Base-by-base conservation (phyloP, 75 land plant genomes). In the Chamaecyparis obtusa region DNA sequence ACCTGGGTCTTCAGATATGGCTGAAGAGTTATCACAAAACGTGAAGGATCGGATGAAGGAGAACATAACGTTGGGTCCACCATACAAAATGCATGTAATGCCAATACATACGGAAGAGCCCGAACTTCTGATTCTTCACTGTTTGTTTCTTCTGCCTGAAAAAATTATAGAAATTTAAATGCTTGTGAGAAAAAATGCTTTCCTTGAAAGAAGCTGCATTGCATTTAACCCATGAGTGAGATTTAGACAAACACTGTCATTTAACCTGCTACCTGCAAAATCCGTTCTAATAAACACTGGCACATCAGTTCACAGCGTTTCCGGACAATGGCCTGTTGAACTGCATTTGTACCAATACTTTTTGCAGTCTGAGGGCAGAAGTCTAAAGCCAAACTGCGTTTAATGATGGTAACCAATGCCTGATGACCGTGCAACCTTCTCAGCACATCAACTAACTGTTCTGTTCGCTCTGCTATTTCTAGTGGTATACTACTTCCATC, bases 1-100 rank as follows among this genome's bases (percentile, higher is more conserved):
- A 92, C 99, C 96, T 96, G 98, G 44, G 93, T 97, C 90, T 98
- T 98, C 37, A 98, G 95, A 82, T 98, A 98, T 78, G 99, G 97
- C 86, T 96, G 97, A 37, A 98, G 89, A 51, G 99, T 98, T 30
- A 97, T 94, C 32, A 95, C 96, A 94, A 95, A 98, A 60, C 98
- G 99, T 39, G 99, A 95, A 39, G 95, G 99, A 89, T 98, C 96
- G 57, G 99, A 92, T 85, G 94, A 92, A 32, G 99, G 99, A 43
- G 95, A 93, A 93, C 99, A 98, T 5, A 98, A 88, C 49, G 91
- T 92, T 21, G 99, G 96, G 89, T 97, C 99, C n/a, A 98, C 99
- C 74, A 90, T 87, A 85, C 99, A 98, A 89, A 98, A 98, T 32
- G 99, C 93, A 91, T 98, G 99, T 87, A 98, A 90, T 69, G 92